These are phyloP conservation scores for Mucor sp. DNA, from an alignment of 371 early-diverging fungal genomes.

Conservation along the genomic window DNA sequence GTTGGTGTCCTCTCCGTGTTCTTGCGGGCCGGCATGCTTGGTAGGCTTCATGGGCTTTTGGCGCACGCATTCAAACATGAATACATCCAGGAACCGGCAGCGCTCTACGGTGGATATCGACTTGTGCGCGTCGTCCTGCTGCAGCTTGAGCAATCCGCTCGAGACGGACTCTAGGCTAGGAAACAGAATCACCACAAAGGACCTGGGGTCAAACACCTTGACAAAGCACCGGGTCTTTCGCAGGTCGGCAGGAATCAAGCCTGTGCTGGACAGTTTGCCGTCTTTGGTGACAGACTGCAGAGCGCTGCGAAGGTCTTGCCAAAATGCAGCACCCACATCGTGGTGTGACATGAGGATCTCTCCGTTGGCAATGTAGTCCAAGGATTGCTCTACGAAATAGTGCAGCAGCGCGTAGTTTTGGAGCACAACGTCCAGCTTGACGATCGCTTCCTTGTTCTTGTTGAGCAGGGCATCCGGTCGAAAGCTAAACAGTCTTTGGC, in stretches of 20 bases:
- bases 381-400: conserved; percentile 51
- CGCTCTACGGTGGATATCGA: conserved; percentile 9
- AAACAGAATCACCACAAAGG: conserved; percentile 65
- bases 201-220: conserved; percentile 61
- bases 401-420: conserved; percentile 42
- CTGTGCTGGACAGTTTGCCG: conserved; percentile 22
- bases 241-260: conserved; percentile 32
- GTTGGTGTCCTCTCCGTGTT: conserved; percentile 8
- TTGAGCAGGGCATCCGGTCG: conserved; percentile 34
- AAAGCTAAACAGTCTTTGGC: conserved; percentile 15
- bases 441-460: conserved; percentile 30
- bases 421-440: conserved; percentile 12
- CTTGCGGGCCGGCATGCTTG: too few species aligned
- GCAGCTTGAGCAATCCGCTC: conserved; percentile 30
- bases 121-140: conserved; percentile 2
- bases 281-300: conserved; percentile 20
- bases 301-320: conserved; percentile 32
- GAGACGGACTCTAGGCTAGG: conserved; percentile 59
- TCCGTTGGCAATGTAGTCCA: conserved; percentile 56
- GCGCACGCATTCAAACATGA: conserved; percentile 66
- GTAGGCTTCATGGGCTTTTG: conserved; percentile 51
- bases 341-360: conserved; percentile 57
- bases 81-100: conserved; percentile 26
- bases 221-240: conserved; percentile 69
- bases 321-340: conserved; percentile 49